Base-by-base conservation (phyloP, 768 basidiomycete species). In the Austroboletus festivus region DNA sequence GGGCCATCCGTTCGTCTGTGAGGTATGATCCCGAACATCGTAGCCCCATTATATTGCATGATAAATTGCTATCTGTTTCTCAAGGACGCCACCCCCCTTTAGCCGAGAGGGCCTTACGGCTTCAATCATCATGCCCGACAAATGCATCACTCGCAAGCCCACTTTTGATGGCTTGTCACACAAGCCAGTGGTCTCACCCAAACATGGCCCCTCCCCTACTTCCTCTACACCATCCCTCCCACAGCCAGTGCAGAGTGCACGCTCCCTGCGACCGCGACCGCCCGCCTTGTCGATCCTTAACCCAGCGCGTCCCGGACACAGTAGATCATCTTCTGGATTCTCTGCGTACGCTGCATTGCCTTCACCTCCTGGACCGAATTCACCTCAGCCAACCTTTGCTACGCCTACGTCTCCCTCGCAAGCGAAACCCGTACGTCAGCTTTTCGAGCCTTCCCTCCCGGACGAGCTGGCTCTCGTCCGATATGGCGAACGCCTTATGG, bases 391-490 rank as follows among this genome's bases (percentile, higher is more conserved):
- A 1, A 47, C 56, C 19, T 54, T 52, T 15, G 2, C 31, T 46
- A 39, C 46, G 15, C 42, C 50, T 8, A 56, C 65, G 7, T 67
- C 70, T 30, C 50, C 64, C 30, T 72, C 73, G 4, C 64, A 67
- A 1, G 58, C 66, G 21, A 79, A 81, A 55, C 79, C 78, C 64
- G 77, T 87, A 50, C 79, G 76, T 26, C 86, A 87, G 59, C 46
- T 77, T 2, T 90, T 87, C 61, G 72, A 69, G 46, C 83, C 88
- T 8, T 74, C 86, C 20, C 78, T 90, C 3, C 83, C 86, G 0
- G 88, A 91, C 65, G 88, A 91, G 61, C 71, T 90, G 22, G 68
- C 81, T 28, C 50, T 86, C 50, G 61, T 71, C 18, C 61, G 57
- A 28, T 57, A 74, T 12, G 83, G 84, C 33, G 86, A 91, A 61